Conservation (phyloP, 2,329 filamentous ascomycete genomes). For the Fusarium sp. region DNA sequence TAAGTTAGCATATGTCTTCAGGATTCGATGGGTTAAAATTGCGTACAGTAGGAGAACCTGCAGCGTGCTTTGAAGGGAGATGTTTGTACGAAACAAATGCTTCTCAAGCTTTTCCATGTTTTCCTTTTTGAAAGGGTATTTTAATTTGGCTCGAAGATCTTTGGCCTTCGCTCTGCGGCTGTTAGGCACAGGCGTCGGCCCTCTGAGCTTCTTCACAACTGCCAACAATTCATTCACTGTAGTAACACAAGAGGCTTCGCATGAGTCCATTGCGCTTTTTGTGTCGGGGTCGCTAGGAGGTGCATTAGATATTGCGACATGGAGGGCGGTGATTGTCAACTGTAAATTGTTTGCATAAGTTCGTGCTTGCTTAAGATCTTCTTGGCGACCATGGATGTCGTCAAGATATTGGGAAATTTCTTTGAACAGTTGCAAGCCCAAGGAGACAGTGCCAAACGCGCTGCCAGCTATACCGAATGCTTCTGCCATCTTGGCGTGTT, state of each 20-base stretch:
- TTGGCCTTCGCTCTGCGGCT: too few relatives aligned
- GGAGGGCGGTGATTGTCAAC: accelerated
- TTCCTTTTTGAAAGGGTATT: too few relatives aligned
- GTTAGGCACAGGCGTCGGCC: too few relatives aligned
- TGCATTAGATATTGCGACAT: not conserved
- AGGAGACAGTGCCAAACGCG: not conserved
- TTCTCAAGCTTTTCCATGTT: too few relatives aligned
- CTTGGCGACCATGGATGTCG: not conserved
- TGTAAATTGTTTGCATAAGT: not conserved
- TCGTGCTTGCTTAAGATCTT: not conserved
- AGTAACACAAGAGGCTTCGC: accelerated
- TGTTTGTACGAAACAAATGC: too few relatives aligned
- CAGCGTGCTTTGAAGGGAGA: too few relatives aligned
- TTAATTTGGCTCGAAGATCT: too few relatives aligned
- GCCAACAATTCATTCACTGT: accelerated
- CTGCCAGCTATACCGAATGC: not conserved
- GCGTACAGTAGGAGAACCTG: too few relatives aligned
- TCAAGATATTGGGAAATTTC: not conserved
- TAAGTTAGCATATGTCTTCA: too few relatives aligned
- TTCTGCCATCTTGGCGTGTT: accelerated
- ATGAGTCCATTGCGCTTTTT: accelerated
- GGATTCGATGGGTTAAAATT: too few relatives aligned
- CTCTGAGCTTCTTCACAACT: too few relatives aligned
- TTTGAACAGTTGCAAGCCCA: not conserved
- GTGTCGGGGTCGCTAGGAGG: accelerated